Conservation (phyloP, 2,329 filamentous ascomycete species). For the Thielaviopsis punctulata region DNA sequence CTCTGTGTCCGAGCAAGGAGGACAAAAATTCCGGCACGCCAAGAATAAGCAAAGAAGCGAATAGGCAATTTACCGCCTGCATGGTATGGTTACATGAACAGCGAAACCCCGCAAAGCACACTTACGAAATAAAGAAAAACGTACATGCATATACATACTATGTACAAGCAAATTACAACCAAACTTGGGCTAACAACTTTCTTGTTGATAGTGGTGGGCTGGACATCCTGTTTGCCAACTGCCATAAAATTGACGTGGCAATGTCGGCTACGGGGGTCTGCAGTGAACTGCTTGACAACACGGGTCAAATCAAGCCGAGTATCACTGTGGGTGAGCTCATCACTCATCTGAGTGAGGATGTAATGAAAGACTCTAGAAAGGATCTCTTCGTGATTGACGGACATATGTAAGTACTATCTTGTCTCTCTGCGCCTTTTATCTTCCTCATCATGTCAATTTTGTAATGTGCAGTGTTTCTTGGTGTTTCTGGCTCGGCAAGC, state of each 20-base stretch:
- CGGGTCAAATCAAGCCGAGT: constrained; percentile 31
- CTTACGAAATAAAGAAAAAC: background rate
- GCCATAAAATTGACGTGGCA: constrained; percentile 52
- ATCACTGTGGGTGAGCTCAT: constrained; percentile 59
- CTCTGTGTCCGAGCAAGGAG: background rate
- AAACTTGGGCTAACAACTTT: background rate
- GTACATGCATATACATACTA: too few species aligned
- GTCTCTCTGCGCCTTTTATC: background rate
- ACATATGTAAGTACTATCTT: constrained; percentile 52
- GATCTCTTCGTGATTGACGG: constrained; percentile 81
- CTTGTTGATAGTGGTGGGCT: constrained; percentile 54
- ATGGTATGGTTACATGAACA: background rate
- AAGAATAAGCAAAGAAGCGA: background rate
- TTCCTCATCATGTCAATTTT: too few species aligned
- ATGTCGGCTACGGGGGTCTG: constrained; percentile 36
- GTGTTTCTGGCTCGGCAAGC: background rate
- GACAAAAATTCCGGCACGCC: too few species aligned
- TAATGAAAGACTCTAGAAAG: constrained; percentile 72
- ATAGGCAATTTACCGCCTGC: background rate
- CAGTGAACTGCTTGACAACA: constrained; percentile 23
- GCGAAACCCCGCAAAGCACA: background rate
- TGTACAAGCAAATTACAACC: background rate
- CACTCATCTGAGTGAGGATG: constrained; percentile 56
- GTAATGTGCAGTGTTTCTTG: background rate
- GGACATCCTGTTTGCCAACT: constrained; percentile 81